Evolutionary conservation across 805 yeast genomes (phyloP), one percentile per base, ranked within the genome.

Genomic region (Barnettozyma sucrosica): DNA sequence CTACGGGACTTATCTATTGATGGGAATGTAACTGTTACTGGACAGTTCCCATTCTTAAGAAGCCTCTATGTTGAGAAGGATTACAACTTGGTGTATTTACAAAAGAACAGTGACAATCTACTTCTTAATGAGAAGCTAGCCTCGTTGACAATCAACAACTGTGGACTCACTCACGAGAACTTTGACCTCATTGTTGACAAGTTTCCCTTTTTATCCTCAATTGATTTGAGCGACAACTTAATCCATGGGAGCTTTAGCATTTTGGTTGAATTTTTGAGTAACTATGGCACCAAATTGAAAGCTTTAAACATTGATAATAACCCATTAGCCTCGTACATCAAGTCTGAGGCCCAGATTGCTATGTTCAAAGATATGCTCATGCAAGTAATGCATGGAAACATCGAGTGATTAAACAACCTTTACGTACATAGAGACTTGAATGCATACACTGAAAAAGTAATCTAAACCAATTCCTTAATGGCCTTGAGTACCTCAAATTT

Each of bases 401-500:
- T 39, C 20, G 34, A 33, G 19, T 16, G 41, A 38, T 23, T 37
- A 10, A 21, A 16, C 18, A 18, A 34, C 16, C 13, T 32, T 14
- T 34, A 34, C 10, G 21, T 34, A 34, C n/a, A 34, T 14, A 34
- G 11, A 20, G 37, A 11, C 7, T 32, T 18, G 5, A 34, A 16
- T 34, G 37, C 37, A 34, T 34, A 34, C 7, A 8, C 14, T 23
- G 25, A 11, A 8, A 23, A 23, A 23, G 5, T 13, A 14, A 21
- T 3, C 28, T 23, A 46, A 13, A 47, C 10, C 42, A 57, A 21
- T 9, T 28, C 28, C 25, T 52, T 52, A n/a, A 58, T 37, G 0
- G 57, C 59, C 24, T 37, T 19, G 5, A 57, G 32, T 2, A 57
- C 49, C 34, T 55, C 61, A 7, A 25, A 25, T 30, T 48, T 44